These are phyloP conservation scores for Kluyveromyces marxianus DNA, from an alignment of 1,139 yeast genomes.

Conservation along the genomic window DNA sequence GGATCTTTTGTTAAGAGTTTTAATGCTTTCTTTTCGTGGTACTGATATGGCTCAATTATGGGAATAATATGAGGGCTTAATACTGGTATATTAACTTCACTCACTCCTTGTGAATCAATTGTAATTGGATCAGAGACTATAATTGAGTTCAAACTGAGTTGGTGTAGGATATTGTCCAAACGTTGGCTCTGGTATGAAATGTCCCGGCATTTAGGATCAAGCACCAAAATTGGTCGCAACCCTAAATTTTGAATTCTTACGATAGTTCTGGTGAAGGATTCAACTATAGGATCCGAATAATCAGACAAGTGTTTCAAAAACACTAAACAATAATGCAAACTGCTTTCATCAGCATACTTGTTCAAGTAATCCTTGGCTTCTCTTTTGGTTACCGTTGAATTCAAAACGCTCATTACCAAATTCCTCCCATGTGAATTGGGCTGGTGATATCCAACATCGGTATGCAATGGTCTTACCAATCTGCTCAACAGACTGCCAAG, in stretches of 20 bases:
- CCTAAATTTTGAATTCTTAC: constrained; percentile 24
- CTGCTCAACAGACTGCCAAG: not conserved
- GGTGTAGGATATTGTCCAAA: constrained; percentile 22
- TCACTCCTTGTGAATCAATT: not conserved
- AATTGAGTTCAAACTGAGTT: constrained; percentile 14
- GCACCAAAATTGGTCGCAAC: constrained; percentile 24
- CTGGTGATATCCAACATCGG: constrained; percentile 12
- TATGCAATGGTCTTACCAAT: not conserved
- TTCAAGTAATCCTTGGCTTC: constrained; percentile 61
- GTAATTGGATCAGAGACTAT: constrained; percentile 10
- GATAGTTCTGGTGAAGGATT: constrained; percentile 18
- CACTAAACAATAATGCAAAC: constrained; percentile 22
- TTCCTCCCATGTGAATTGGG: constrained; percentile 34
- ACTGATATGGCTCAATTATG: constrained; percentile 24
- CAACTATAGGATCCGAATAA: constrained; percentile 10
- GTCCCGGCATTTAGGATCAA: constrained; percentile 19
- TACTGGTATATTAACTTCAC: not conserved
- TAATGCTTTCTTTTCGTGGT: constrained; percentile 19
- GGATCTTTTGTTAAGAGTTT: constrained; percentile 14
- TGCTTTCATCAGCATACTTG: constrained; percentile 38
- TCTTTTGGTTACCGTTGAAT: constrained; percentile 69
- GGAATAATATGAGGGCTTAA: constrained; percentile 14
- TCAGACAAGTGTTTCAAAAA: constrained; percentile 20
- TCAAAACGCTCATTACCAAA: constrained; percentile 58
- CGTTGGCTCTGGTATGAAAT: constrained; percentile 5